A percentile compares a stretch with the other conserved stretches of the same genome.
These are phyloP conservation scores for Sarocladium oryzae DNA, from an alignment of 2,329 filamentous ascomycete species.

Conservation along the genomic window DNA sequence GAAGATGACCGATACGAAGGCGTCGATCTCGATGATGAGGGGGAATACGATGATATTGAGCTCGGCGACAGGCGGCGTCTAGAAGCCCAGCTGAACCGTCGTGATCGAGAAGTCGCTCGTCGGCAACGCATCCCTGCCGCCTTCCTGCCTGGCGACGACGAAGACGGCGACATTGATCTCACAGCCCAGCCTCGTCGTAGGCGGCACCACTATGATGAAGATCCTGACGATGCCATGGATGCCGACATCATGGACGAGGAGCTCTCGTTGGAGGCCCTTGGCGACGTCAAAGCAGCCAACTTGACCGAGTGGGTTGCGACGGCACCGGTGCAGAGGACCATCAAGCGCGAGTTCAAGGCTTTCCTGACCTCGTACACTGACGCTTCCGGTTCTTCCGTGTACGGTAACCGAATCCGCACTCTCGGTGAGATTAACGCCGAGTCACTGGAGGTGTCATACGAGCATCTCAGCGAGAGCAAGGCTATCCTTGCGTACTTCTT, in stretches of 20 bases:
- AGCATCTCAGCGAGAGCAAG: slow-evolving; percentile 83
- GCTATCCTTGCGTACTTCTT: slow-evolving; percentile 93
- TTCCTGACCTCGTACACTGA: slow-evolving; percentile 97
- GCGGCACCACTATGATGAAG: slow-evolving; percentile 89
- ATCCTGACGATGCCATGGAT: slow-evolving; percentile 84
- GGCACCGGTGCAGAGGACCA: slow-evolving; percentile 82
- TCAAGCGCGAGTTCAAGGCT: slow-evolving; percentile 93
- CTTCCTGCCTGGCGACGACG: slow-evolving; percentile 75
- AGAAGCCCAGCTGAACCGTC: slow-evolving; percentile 65
- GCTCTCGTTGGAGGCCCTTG: slow-evolving; percentile 81
- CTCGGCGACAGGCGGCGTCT: slow-evolving; percentile 60
- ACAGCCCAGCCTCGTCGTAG: slow-evolving; percentile 79
- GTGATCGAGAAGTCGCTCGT: slow-evolving; percentile 66
- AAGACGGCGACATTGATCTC: slow-evolving; percentile 77
- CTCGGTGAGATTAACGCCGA: slow-evolving; percentile 97
- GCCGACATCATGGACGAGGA: slow-evolving; percentile 95
- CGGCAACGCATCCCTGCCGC: slow-evolving; percentile 62
- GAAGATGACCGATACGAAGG: slow-evolving; percentile 64
- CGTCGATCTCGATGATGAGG: slow-evolving; percentile 70
- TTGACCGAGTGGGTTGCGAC: slow-evolving; percentile 93
- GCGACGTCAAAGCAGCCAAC: slow-evolving; percentile 88
- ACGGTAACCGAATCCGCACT: slow-evolving; percentile 87
- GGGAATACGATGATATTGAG: slow-evolving; percentile 65
- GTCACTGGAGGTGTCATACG: slow-evolving; percentile 91
- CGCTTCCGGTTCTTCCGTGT: slow-evolving; percentile 81